Conservation (phyloP, 805 yeast species). For the Pichia phayaonensis region DNA sequence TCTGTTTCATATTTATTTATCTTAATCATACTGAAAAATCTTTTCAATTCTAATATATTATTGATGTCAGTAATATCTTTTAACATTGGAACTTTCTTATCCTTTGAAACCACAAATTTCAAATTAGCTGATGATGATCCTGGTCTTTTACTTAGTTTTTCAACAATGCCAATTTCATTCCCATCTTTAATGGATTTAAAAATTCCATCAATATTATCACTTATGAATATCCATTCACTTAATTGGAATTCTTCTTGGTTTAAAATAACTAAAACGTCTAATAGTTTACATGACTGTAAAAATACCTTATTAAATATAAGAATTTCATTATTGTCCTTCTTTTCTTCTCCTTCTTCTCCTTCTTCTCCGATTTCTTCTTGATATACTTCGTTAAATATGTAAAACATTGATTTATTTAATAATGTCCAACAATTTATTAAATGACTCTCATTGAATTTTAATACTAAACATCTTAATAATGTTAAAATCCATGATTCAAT, state of each 20-base stretch:
- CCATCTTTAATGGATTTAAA: constrained; percentile 13
- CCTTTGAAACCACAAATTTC: constrained; percentile 5
- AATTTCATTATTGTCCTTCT: constrained; percentile 7
- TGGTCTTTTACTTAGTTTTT: constrained; percentile 20
- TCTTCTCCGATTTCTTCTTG: constrained; percentile 15
- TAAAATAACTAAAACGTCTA: constrained; percentile 65
- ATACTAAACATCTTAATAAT: constrained; percentile 55
- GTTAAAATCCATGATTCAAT: constrained; percentile 41
- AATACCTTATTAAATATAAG: constrained; percentile 33
- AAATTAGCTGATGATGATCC: constrained; percentile 7
- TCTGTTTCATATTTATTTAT: constrained; percentile 58
- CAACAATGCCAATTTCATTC: constrained; percentile 29
- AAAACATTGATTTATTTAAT: constrained; percentile 53
- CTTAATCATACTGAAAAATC: constrained; percentile 61
- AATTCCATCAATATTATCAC: constrained; percentile 39
- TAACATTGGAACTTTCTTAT: constrained; percentile 38
- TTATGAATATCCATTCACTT: constrained; percentile 79
- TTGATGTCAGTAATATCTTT: constrained; percentile 33
- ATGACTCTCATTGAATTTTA: constrained; percentile 57
- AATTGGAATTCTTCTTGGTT: constrained; percentile 70
- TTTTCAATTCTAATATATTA: constrained; percentile 41
- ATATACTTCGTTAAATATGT: constrained; percentile 30
- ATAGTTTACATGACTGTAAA: constrained; percentile 62
- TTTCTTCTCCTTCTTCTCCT: constrained; percentile 20
- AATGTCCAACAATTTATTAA: constrained; percentile 64